phyloP scores from a whole-genome alignment of 176 grass and related monocot genomes.

The Carex scoparia region DNA sequence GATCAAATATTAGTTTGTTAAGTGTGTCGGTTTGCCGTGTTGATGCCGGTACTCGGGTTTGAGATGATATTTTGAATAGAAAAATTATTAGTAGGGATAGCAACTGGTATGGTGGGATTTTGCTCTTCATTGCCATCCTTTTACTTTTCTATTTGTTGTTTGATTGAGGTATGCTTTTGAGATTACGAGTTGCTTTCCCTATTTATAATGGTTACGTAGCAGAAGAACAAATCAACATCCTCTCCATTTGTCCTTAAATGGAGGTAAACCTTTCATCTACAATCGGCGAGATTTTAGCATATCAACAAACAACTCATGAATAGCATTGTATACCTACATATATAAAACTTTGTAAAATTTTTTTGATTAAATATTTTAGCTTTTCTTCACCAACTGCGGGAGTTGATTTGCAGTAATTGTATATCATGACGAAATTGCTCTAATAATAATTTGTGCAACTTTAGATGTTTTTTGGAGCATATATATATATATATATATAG shows the following conservation, averaged over 20 bases:
- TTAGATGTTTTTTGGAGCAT: too few species aligned
- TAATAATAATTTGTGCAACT: too few species aligned
- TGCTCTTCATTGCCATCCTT: background rate
- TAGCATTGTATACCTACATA: too few species aligned
- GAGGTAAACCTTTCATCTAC: background rate
- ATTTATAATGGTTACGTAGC: constrained; percentile 23
- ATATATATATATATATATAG: too few species aligned
- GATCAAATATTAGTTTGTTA: constrained; percentile 18
- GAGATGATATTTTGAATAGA: background rate
- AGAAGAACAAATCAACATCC: background rate
- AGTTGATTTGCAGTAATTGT: too few species aligned
- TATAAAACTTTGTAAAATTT: too few species aligned
- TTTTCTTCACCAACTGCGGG: too few species aligned
- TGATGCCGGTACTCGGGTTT: background rate
- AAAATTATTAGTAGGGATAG: background rate
- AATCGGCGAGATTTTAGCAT: background rate
- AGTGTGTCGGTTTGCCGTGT: background rate
- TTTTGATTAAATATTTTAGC: too few species aligned
- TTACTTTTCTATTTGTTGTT: constrained; percentile 7
- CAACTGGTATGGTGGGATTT: background rate
- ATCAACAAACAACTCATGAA: background rate
- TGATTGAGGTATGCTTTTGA: constrained; percentile 1
- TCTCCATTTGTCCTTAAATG: background rate
- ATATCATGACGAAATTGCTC: too few species aligned
- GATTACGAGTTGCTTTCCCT: background rate